phyloP scores from a whole-genome alignment of 164 flowering plant species.

The Pachysandra terminalis region DNA sequence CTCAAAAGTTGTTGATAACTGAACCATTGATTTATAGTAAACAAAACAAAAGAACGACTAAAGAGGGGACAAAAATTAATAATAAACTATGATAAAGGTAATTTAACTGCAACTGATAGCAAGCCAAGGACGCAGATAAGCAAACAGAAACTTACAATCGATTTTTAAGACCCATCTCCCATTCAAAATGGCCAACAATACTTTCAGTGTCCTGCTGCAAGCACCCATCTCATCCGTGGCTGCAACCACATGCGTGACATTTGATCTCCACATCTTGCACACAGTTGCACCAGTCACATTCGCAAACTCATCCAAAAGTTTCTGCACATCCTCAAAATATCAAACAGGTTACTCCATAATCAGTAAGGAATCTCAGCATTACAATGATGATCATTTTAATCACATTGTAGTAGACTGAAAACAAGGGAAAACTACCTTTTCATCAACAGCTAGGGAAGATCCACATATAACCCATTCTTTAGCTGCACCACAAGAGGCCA shows the following conservation, averaged over 20 bases:
- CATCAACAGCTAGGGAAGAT: slow-evolving; percentile 65
- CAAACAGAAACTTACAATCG: slow-evolving; percentile 45
- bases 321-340: slow-evolving; percentile 30
- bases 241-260: slow-evolving; percentile 68
- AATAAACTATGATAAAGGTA: too few species aligned
- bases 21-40: neutral
- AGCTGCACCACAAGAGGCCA: slow-evolving; percentile 22
- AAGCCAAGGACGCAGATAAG: neutral
- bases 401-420: neutral
- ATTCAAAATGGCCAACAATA: slow-evolving; percentile 60
- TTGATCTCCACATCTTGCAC: slow-evolving; percentile 43
- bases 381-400: too few species aligned
- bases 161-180: slow-evolving; percentile 59
- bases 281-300: slow-evolving; percentile 41
- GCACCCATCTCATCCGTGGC: slow-evolving; percentile 54
- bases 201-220: slow-evolving; percentile 53
- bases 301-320: slow-evolving; percentile 42
- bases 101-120: neutral
- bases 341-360: neutral
- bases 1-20: neutral
- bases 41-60: neutral
- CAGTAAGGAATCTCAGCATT: neutral
- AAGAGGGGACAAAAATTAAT: neutral
- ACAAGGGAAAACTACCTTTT: slow-evolving; percentile 72
- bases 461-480: slow-evolving; percentile 68